These are phyloP conservation scores for Flaveria linearis DNA, from an alignment of 129 eudicot genomes.

Conservation along the genomic window DNA sequence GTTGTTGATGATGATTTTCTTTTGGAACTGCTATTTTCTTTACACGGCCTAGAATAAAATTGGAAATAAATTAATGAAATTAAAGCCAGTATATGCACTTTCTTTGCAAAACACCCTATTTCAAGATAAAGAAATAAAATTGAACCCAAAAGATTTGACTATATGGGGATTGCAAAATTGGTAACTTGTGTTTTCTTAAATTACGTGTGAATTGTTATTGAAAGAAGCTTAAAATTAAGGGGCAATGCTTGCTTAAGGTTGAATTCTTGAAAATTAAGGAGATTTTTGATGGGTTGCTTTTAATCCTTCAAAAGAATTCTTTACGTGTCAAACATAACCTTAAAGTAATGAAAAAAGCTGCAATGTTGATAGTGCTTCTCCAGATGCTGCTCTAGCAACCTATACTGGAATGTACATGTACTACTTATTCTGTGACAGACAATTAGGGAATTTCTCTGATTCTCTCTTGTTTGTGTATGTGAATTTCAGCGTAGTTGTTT, in stretches of 20 bases:
- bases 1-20: constrained; percentile 27
- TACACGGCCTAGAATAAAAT: background rate
- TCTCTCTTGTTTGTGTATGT: background rate
- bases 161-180: background rate
- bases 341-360: constrained; percentile 2
- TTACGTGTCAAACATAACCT: constrained; percentile 8
- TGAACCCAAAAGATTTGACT: background rate
- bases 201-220: constrained; percentile 2
- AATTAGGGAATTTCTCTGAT: background rate
- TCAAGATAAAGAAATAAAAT: background rate
- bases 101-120: background rate
- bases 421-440: background rate
- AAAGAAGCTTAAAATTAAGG: constrained; percentile 1
- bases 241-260: constrained; percentile 19
- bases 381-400: background rate
- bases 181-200: constrained; percentile 12
- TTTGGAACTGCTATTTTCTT: background rate
- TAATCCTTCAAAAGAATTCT: background rate
- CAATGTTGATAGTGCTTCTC: background rate
- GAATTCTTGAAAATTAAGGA: background rate
- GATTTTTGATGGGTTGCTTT: background rate
- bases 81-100: background rate
- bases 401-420: background rate
- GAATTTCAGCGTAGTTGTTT: background rate
- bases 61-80: background rate